Percentiles rank a stretch among this genome's conserved stretches.
Conservation (phyloP, 2,329 filamentous ascomycete genomes). For the Aureobasidium sp. region DNA sequence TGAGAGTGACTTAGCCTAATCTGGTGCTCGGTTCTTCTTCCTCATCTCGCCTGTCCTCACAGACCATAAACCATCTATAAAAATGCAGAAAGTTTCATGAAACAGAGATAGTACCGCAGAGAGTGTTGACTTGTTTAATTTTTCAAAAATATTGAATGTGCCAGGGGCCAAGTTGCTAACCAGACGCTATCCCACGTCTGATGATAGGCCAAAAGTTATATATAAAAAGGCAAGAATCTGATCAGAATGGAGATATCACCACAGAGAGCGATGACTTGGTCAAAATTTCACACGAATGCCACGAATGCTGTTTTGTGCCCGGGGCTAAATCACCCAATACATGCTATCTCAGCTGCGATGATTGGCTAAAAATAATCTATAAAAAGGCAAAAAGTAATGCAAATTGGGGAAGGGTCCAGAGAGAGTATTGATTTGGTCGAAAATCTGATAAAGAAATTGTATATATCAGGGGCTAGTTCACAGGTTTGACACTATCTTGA, state of each 20-base stretch:
- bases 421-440: not conserved
- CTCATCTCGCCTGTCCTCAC: not conserved
- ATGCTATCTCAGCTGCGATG: not conserved
- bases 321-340: not conserved
- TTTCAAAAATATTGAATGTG: not conserved
- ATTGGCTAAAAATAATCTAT: not conserved
- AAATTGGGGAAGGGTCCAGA: not conserved
- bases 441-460: too few relatives aligned
- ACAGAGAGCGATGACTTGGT: not conserved
- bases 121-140: not conserved
- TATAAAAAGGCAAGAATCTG: not conserved
- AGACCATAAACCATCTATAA: not conserved
- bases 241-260: not conserved
- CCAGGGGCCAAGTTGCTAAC: too few relatives aligned
- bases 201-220: not conserved
- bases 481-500: too few relatives aligned
- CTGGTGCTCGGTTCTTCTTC: not conserved
- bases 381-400: not conserved
- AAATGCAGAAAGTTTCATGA: not conserved
- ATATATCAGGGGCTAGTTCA: too few relatives aligned
- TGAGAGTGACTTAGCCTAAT: not conserved
- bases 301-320: not conserved
- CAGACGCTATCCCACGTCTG: not conserved
- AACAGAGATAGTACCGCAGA: not conserved
- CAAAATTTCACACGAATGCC: not conserved